Percentiles rank a stretch among this genome's conserved stretches.
Conservation (phyloP, 371 early-diverging fungal genomes). For the Mortierella sp. region DNA sequence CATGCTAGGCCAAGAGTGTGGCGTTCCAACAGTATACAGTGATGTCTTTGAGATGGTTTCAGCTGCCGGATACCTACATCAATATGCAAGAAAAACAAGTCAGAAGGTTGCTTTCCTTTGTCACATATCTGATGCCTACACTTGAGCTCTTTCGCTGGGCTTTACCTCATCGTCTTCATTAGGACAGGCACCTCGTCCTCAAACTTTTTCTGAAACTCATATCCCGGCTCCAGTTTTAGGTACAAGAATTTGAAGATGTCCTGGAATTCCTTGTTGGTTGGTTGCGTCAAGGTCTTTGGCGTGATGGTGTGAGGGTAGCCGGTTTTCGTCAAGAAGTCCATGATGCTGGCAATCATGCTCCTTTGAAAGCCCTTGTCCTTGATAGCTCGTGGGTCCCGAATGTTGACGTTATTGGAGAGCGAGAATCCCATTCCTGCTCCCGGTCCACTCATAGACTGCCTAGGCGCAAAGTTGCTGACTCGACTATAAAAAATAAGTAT, state of each 20-base stretch:
- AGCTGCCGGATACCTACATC: slow-evolving; percentile 91
- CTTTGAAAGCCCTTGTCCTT: slow-evolving; percentile 79
- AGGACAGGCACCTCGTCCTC: slow-evolving; percentile 90
- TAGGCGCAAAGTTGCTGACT: slow-evolving; percentile 30
- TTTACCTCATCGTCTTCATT: slow-evolving; percentile 78
- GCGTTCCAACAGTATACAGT: slow-evolving; percentile 84
- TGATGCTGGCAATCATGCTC: slow-evolving; percentile 71
- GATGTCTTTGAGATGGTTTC: slow-evolving; percentile 89
- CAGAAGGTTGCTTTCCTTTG: neutral
- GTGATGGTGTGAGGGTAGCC: slow-evolving; percentile 81
- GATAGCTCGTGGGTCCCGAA: slow-evolving; percentile 73
- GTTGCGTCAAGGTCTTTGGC: slow-evolving; percentile 74
- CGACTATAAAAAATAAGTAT: slow-evolving; percentile 15
- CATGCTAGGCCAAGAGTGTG: slow-evolving; percentile 92
- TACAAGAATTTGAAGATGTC: slow-evolving; percentile 93
- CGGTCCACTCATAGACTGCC: slow-evolving; percentile 35
- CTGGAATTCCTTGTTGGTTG: slow-evolving; percentile 91
- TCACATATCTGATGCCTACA: neutral
- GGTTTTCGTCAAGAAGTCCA: slow-evolving; percentile 77
- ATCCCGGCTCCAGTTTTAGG: slow-evolving; percentile 81
- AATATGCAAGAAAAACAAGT: neutral
- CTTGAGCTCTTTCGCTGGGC: neutral
- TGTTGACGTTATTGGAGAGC: slow-evolving; percentile 23
- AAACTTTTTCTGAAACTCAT: slow-evolving; percentile 76
- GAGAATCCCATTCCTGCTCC: slow-evolving; percentile 18